Evolutionary conservation across 2,329 filamentous ascomycete species (phyloP).

Genomic region (Dendrostoma leiphaemia): DNA sequence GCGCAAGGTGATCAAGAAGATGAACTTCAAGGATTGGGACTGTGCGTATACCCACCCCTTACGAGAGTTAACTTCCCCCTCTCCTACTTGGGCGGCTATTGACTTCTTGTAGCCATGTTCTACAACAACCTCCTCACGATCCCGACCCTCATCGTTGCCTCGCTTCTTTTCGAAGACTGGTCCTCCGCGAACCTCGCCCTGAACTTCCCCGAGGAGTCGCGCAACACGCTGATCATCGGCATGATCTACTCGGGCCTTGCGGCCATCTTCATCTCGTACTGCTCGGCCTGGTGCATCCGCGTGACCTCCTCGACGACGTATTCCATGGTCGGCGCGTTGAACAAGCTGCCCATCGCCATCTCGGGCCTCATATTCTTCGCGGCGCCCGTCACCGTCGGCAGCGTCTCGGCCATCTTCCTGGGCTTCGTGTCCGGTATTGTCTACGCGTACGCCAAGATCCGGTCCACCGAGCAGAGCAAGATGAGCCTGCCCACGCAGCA

Average conservation of each 20-base stretch:
- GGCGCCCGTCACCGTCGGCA: conserved; percentile 87
- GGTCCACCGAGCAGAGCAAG: conserved; percentile 68
- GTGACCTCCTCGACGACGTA: conserved; percentile 97
- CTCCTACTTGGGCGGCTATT: conserved; percentile 25
- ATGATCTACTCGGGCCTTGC: conserved; percentile 94
- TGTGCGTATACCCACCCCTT: conserved; percentile 60
- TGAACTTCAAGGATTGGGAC: conserved; percentile 99
- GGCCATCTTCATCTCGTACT: conserved; percentile 99
- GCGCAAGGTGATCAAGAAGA: conserved; percentile 98
- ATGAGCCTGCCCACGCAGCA: conserved; percentile 67
- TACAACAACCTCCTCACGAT: conserved; percentile 99
- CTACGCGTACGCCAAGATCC: conserved; percentile 83
- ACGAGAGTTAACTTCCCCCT: too few relatives aligned
- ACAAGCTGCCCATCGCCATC: conserved; percentile 94
- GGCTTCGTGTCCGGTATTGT: conserved; percentile 92
- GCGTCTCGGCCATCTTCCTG: conserved; percentile 85
- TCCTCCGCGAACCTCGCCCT: conserved; percentile 74
- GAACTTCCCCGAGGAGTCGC: conserved; percentile 84
- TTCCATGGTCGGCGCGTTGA: conserved; percentile 96
- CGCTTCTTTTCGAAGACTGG: conserved; percentile 88
- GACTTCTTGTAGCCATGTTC: conserved; percentile 75
- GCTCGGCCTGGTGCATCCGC: conserved; percentile 97
- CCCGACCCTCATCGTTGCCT: conserved; percentile 80
- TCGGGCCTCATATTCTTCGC: conserved; percentile 94
- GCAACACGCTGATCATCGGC: conserved; percentile 76